These are phyloP conservation scores for Pelargonium cotyledonis DNA, from an alignment of 441 rosid species.

Conservation along the genomic window DNA sequence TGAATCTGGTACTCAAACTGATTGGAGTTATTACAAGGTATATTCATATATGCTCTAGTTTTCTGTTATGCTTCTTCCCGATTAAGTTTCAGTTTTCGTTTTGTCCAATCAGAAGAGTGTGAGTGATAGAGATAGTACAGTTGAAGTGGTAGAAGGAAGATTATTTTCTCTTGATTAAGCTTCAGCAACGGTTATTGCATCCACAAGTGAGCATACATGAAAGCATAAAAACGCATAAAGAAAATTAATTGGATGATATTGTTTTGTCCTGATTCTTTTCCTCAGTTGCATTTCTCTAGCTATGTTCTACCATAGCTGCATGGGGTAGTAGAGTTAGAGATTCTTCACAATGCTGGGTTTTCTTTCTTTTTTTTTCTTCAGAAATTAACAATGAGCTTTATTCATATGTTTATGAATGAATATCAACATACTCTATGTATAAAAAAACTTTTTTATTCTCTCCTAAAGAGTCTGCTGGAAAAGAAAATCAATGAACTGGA, in stretches of 20 bases:
- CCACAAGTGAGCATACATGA: too few species aligned
- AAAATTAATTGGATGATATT: background rate
- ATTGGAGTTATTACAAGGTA: conserved; percentile 70
- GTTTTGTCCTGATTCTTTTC: too few species aligned
- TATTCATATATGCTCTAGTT: conserved; percentile 4
- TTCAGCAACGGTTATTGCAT: too few species aligned
- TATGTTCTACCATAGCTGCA: too few species aligned
- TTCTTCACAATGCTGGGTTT: background rate
- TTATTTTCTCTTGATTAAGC: background rate
- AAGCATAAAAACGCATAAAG: background rate
- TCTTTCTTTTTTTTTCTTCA: background rate
- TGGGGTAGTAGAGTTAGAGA: background rate
- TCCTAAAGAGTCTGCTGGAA: too few species aligned
- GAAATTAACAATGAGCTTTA: background rate
- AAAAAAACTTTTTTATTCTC: background rate
- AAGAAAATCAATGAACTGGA: too few species aligned
- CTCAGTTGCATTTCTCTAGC: too few species aligned
- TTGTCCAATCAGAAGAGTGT: background rate
- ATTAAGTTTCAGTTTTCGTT: background rate
- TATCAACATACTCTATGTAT: background rate
- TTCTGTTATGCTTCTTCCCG: background rate
- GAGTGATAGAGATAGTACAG: background rate
- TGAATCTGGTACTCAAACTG: conserved; percentile 42
- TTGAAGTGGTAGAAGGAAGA: background rate
- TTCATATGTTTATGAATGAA: background rate